Conservation (phyloP, 139 green algal genomes). For the Zygnema circumcarinatum region DNA sequence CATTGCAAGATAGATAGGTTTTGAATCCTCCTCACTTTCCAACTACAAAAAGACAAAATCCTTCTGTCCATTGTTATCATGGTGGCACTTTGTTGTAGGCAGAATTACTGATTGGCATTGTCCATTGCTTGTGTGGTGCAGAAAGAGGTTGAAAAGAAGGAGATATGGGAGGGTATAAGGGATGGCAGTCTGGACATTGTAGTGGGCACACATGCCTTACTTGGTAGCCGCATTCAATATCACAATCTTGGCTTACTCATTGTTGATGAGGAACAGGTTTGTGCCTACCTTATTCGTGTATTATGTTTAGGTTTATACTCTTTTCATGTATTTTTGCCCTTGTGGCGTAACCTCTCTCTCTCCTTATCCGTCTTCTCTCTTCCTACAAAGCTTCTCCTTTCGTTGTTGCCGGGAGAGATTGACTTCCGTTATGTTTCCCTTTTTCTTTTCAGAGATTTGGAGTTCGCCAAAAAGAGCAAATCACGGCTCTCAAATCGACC, state of each 20-base stretch:
- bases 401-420: too few relatives aligned
- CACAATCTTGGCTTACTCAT: constrained; percentile 64
- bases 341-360: neutral
- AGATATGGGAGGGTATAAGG: constrained; percentile 40
- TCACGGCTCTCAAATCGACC: constrained; percentile 56
- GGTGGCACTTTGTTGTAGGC: too few relatives aligned
- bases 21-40: too few relatives aligned
- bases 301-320: neutral
- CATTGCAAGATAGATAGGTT: too few relatives aligned
- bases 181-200: constrained; percentile 52
- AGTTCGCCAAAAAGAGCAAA: constrained; percentile 68
- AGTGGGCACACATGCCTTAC: constrained; percentile 64
- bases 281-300: neutral
- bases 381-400: too few relatives aligned
- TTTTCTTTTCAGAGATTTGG: constrained; percentile 66
- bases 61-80: too few relatives aligned
- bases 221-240: constrained; percentile 51
- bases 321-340: neutral
- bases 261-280: constrained; percentile 67
- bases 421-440: too few relatives aligned
- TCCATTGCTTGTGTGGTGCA: neutral
- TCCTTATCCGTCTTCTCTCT: neutral
- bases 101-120: neutral
- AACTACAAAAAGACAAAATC: too few relatives aligned
- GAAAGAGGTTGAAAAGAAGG: constrained; percentile 58